Evolutionary conservation across 2,329 filamentous ascomycete species (phyloP), one percentile per base, ranked within the genome.

Genomic region (Trichoderma asperellum): DNA sequence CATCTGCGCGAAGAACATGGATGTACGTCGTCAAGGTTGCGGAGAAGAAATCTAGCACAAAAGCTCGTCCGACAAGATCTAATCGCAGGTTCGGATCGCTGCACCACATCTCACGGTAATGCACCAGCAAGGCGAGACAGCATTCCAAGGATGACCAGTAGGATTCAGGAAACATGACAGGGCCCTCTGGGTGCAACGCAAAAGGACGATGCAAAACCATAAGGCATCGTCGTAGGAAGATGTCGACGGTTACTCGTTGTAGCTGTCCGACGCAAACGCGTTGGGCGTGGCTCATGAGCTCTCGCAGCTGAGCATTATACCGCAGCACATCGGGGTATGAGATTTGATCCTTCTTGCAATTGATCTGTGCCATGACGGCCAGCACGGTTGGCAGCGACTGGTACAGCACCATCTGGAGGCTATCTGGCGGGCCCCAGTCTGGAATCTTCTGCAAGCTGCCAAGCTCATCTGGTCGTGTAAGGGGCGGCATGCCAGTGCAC

Each of bases 111-210:
- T 80, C 77, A 55, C 78, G 77, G 55, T 79, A 79, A 68, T 79
- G 77, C 56, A 80, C 74, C 4, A 80, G 73, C 29, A 80, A 72
- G 10, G 78, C 77, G 6, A 80, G 75, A 0, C 78, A 78, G 71
- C 78, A 80, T 72, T 79, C 77, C 21, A 80, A 73, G 8, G 78
- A 80, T 21, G 75, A 77, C 77, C 78, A 80, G 73, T 79, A 79
- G 35, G 77, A 77, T 68, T 79, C 77, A 5, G 78, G 76, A 60
- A 76, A 79, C 72, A 77, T 62, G 60, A 71, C 70, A 0, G 78
- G 78, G 0, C 77, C 77, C 4, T 79, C 76, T 0, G 73, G 70
- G 67, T 79, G 77, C 59, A 80, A 73, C 27, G 78, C 79, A 71
- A 78, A 80, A 1, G 77, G 77, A 8, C 78, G 74, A 62, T 80